These are phyloP conservation scores for Cyclotella cryptica DNA, from an alignment of 108 stramenopile species.

Conservation along the genomic window DNA sequence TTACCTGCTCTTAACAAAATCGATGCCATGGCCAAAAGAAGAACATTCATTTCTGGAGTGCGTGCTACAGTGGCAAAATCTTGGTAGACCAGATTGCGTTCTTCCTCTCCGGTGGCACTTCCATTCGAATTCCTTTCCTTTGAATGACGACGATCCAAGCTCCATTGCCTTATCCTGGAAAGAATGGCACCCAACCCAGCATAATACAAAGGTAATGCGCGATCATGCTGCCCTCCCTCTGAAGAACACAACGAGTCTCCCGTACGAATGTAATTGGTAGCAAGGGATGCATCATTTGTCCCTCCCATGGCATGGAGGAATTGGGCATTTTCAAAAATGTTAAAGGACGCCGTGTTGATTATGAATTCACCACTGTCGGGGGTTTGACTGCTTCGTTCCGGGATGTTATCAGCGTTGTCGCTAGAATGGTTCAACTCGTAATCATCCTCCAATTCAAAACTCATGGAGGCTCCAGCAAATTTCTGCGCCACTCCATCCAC, in stretches of 20 bases:
- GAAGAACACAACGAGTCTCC: slow-evolving; percentile 36
- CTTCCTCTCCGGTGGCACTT: background rate
- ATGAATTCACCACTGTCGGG: slow-evolving; percentile 2
- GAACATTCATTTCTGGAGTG: slow-evolving; percentile 38
- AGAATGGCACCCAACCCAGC: slow-evolving; percentile 49
- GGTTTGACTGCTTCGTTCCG: background rate
- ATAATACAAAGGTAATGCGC: slow-evolving; percentile 49
- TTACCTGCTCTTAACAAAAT: slow-evolving; percentile 52
- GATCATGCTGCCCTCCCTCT: slow-evolving; percentile 15
- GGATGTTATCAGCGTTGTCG: background rate
- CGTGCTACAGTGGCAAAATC: slow-evolving; percentile 34
- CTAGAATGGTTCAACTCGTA: slow-evolving; percentile 3
- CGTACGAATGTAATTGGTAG: slow-evolving; percentile 47
- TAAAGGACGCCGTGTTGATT: slow-evolving; percentile 30
- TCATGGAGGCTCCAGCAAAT: slow-evolving; percentile 32
- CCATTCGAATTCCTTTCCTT: background rate
- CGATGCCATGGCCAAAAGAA: slow-evolving; percentile 51
- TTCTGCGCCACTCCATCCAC: slow-evolving; percentile 21
- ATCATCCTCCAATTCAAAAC: slow-evolving; percentile 48
- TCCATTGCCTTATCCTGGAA: slow-evolving; percentile 42
- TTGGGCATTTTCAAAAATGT: slow-evolving; percentile 43
- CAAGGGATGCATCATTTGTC: slow-evolving; percentile 34
- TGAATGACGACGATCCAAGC: slow-evolving; percentile 1
- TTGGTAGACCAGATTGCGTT: slow-evolving; percentile 14
- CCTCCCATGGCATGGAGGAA: slow-evolving; percentile 55